These are phyloP conservation scores for Neurospora sp. DNA, from an alignment of 2,329 filamentous ascomycete genomes.

Conservation along the genomic window DNA sequence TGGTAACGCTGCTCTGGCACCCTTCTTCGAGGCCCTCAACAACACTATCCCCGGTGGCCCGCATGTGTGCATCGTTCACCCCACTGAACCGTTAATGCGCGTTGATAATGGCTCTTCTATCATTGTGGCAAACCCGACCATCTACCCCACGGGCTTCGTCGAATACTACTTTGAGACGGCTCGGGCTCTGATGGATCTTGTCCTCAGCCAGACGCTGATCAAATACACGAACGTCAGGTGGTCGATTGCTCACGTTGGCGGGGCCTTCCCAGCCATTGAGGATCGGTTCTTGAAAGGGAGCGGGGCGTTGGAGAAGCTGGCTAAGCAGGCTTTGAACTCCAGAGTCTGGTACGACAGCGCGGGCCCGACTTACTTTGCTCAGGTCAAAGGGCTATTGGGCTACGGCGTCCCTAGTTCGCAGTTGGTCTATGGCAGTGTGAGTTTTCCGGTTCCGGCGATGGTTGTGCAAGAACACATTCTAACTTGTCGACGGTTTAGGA, in stretches of 20 bases:
- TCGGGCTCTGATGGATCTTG: constrained; percentile 4
- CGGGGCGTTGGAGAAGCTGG: neutral
- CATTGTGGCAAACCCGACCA: neutral
- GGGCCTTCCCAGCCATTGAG: constrained; percentile 2
- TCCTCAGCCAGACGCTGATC: constrained; percentile 1
- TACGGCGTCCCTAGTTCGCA: constrained; percentile 1
- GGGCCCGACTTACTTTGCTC: constrained; percentile 3
- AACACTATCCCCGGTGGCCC: neutral
- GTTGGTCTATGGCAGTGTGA: constrained; percentile 1
- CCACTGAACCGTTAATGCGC: neutral
- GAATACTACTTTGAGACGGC: constrained; percentile 6
- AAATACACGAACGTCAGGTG: constrained; percentile 5
- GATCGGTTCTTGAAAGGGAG: neutral
- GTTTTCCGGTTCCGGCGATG: neutral
- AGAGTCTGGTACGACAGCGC: constrained; percentile 6
- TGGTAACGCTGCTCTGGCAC: neutral
- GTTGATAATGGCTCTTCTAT: neutral
- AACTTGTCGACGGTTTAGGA: neutral
- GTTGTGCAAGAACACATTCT: neutral
- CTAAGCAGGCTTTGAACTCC: neutral
- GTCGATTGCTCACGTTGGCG: neutral
- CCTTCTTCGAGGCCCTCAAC: constrained; percentile 2
- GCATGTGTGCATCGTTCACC: neutral
- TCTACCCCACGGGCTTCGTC: neutral
- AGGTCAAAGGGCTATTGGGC: constrained; percentile 4